Conservation (phyloP, 352 stramenopile genomes). For the Pythium phragmitis region DNA sequence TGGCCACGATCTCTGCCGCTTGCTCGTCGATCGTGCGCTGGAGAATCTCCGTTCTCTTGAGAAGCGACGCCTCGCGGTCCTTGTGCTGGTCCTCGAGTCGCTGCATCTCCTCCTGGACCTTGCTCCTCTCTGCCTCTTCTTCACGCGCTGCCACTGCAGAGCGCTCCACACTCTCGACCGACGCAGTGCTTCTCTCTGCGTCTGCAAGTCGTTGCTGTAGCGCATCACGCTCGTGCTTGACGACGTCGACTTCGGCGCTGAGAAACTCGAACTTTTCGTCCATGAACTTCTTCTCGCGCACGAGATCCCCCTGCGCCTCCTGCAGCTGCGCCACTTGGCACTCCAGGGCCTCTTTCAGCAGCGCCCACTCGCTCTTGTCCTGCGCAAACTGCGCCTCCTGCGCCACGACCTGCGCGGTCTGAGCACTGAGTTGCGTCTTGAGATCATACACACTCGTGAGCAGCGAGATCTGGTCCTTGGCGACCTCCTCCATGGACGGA, state of each 20-base stretch:
- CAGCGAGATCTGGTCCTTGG: slow-evolving; percentile 21
- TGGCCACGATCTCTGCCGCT: background rate
- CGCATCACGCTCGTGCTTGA: slow-evolving; percentile 30
- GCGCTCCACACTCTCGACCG: background rate
- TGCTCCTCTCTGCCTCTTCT: background rate
- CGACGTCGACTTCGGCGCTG: slow-evolving; percentile 30
- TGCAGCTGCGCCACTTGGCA: slow-evolving; percentile 24
- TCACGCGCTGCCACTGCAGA: background rate
- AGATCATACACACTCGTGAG: slow-evolving; percentile 33
- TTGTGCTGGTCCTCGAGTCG: slow-evolving; percentile 4
- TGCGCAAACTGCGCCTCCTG: slow-evolving; percentile 27
- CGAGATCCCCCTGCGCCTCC: slow-evolving; percentile 23
- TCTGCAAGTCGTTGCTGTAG: background rate
- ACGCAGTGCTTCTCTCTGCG: background rate
- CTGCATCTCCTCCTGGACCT: background rate
- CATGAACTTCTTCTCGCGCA: slow-evolving; percentile 36
- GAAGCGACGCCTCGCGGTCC: background rate
- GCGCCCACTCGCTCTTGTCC: slow-evolving; percentile 32
- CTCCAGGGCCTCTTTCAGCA: slow-evolving; percentile 29
- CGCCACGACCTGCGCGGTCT: slow-evolving; percentile 19
- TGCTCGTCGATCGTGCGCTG: background rate
- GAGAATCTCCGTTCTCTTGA: background rate
- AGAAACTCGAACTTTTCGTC: slow-evolving; percentile 40
- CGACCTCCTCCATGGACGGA: background rate
- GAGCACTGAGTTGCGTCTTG: slow-evolving; percentile 22